Base-by-base conservation (phyloP, 352 stramenopile genomes). In the Phytophthora capsici region DNA sequence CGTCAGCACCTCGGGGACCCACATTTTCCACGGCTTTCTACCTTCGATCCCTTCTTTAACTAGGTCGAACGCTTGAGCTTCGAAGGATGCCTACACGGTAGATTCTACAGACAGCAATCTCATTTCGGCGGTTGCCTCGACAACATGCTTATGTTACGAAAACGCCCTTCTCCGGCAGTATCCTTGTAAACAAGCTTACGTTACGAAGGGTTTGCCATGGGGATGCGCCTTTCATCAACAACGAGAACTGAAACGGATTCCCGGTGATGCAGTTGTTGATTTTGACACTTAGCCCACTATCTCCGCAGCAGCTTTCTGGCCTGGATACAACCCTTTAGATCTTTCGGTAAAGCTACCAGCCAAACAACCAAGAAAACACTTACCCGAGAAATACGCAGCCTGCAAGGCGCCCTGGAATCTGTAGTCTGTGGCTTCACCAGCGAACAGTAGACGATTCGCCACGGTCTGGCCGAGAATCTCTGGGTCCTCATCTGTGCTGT, bases 361-460 rank as follows among this genome's bases (percentile, higher is more conserved):
- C 14, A 36, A 20, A 36, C 5, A 25, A 37, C 32, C 28, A 19
- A 17, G 7, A 22, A 32, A 36, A 23, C 7, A 36, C 46, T 17
- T 25, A 61, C 80, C 80, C 1, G 83, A 89, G 14, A 91, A 55
- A 41, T 89, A 88, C 19, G 85, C 85, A 6, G 81, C 83, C 40
- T 89, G 81, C 13, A 90, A 66, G 3, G 81, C 82, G 3, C 79
- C 80, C 48, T 90, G 85, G 54, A 90, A 89, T 47, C 84, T 76
- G 65, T 89, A 82, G 41, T 78, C 77, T 8, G 82, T 93, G 13
- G 82, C 83, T 43, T 93, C 85, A 10, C 85, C 85, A 1, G 81
- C 81, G 34, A 93, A 93, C 30, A 86, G 58, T 48, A 93, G 61
- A 16, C 73, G 73, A 8, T 61, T 73, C 1, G 45, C 69, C 1